Base-by-base conservation (phyloP, 2,329 filamentous ascomycete species). In the Epichloe bromicola region DNA sequence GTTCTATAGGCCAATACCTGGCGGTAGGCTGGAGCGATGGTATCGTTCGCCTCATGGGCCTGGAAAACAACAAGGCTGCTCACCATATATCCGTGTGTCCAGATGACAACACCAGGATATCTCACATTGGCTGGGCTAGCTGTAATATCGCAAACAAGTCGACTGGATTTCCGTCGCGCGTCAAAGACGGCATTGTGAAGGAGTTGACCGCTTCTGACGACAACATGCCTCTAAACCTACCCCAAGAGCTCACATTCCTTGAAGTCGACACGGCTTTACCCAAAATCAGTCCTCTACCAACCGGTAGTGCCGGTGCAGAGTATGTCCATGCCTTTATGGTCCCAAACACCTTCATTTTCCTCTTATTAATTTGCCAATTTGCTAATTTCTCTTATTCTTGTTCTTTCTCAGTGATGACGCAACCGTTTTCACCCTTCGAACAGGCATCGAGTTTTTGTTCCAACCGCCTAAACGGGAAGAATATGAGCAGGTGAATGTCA, bases 21-120 rank as follows among this genome's bases (percentile, higher is more conserved):
- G 88, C 88, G 14, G 80, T 93, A 14, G 88, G 82, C 44, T 95
- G 88, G 82, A 88, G 79, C 58, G 88, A 95, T 70, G 86, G 86
- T 30, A 78, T 79, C 6, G 79, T 93, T 19, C 82, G 88, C 52
- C 70, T 95, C 37, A 78, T 91, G 64, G 86, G 85, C 54, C 70
- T 88, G 20, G 88, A 93, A 64, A 90, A 81, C 59, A 86, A 82
- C 65, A 95, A 91, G 67, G 79, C 85, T 12, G 81, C 89, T 19
- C 85, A 93, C 64, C 80, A 85, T 60, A 83, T 87, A 60, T 67
- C 67, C 15, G 69, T 82, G 50, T 73, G 70, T 59, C 71, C 71
- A 46, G 67, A 65, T 40, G 59, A 61, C 54, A 67, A 67, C 43
- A 63, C 63, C 43, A 69, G 57, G 57, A 74, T 80, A 56, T 71